Evolutionary conservation across 441 rosid genomes (phyloP), one percentile per base, ranked within the genome.

Genomic region (Croton setiger): DNA sequence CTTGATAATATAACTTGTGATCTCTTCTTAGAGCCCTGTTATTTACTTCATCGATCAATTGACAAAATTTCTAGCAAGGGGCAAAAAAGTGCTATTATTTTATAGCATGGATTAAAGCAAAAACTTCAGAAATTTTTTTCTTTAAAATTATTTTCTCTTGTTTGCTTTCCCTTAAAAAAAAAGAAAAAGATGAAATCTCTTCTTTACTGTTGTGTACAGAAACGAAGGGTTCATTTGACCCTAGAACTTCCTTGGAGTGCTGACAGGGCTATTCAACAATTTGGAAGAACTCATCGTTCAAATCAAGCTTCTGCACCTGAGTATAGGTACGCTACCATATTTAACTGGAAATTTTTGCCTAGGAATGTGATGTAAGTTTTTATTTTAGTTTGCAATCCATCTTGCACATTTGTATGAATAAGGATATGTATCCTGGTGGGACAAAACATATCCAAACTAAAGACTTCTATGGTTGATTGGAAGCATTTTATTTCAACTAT

Each of bases 181-280:
- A 60, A 39, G 37, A 15, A 17, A 66, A 4, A 20, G 45, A 18
- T 13, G 20, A 8, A 27, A 39, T 78, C 64, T 44, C 56, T 70
- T 52, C 37, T 73, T 69, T 35, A 67, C 58, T 68, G 45, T 52
- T 39, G 45, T 70, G 60, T 66, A 73, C 88, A 95, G 99, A 92
- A 79, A 78, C 86, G 99, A 84, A 89, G 99, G 80, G 96, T 92
- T 75, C 99, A 95, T 76, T 83, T 95, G 86, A 92, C 98, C 0
- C 71, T 95, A 70, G 99, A 95, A 83, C 99, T 95, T 80, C 99
- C 99, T 59, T 95, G 99, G 99, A 95, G 99, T 92, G 99, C 99
- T 80, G 99, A 95, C 73, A 88, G 98, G 67, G 99, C 99, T 68
- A 95, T 95, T 81, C 99, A 95, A 78, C 99, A 95, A 76, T 92